A percentile compares a stretch with the other conserved stretches of the same genome.
Evolutionary conservation across 176 grass and related monocot genomes (phyloP).

Genomic region (Pharus latifolius): DNA sequence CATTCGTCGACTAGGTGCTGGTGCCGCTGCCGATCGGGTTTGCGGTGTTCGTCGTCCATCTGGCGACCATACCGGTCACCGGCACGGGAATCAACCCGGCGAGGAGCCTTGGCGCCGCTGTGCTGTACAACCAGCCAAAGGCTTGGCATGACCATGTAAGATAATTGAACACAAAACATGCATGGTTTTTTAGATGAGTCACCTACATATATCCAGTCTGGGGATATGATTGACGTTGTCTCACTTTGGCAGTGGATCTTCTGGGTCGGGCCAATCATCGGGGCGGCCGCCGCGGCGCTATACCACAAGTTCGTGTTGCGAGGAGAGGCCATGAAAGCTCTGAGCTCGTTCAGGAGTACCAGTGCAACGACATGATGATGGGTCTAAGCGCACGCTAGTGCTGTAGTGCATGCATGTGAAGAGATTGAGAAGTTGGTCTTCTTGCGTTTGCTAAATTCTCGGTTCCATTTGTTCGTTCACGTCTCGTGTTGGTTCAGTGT

Average conservation of each 20-base stretch:
- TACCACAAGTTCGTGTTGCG: slow-evolving; percentile 65
- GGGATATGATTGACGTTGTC: background rate
- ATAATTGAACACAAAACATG: background rate
- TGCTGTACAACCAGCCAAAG: slow-evolving; percentile 43
- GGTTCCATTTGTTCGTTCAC: too few species aligned
- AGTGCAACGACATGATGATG: background rate
- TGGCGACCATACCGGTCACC: slow-evolving; percentile 83
- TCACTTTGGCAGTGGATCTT: slow-evolving; percentile 67
- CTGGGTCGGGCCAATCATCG: slow-evolving; percentile 67
- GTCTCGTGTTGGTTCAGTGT: too few species aligned
- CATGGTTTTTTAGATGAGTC: too few species aligned
- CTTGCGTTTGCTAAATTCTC: background rate
- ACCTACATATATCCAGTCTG: too few species aligned
- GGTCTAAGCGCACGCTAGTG: too few species aligned
- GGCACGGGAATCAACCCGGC: slow-evolving; percentile 89
- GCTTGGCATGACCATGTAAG: slow-evolving; percentile 64
- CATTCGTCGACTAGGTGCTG: slow-evolving; percentile 33
- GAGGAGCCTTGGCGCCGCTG: slow-evolving; percentile 78
- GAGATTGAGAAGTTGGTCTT: background rate
- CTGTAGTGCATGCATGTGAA: background rate
- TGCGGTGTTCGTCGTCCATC: slow-evolving; percentile 78
- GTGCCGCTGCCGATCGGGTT: slow-evolving; percentile 84
- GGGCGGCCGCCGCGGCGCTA: slow-evolving; percentile 46
- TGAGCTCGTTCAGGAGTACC: slow-evolving; percentile 58
- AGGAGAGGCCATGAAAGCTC: slow-evolving; percentile 34